A percentile compares a stretch with the other conserved stretches of the same genome.
Evolutionary conservation across 768 basidiomycete genomes (phyloP).

Genomic region (Nevesoporus exiguus): DNA sequence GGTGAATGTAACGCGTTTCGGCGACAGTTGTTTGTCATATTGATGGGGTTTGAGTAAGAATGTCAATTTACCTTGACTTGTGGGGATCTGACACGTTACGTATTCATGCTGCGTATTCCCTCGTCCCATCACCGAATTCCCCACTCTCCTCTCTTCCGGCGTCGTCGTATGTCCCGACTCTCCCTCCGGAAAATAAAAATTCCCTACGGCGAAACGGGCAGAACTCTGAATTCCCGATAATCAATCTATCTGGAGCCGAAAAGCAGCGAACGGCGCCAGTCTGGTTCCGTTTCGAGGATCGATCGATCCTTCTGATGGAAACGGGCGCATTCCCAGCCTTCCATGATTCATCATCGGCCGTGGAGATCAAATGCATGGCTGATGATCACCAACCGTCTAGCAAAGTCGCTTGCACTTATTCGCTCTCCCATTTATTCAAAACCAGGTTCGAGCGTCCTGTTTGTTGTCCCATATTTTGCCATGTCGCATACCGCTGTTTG

Average conservation of each 20-base stretch:
- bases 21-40: slow-evolving; percentile 23
- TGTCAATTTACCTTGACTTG: slow-evolving; percentile 27
- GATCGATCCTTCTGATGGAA: slow-evolving; percentile 34
- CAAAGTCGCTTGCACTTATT: slow-evolving; percentile 4
- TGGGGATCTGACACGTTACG: slow-evolving; percentile 32
- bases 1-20: slow-evolving; percentile 13
- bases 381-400: slow-evolving; percentile 1
- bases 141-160: slow-evolving; percentile 12
- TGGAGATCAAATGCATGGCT: not conserved
- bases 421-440: not conserved
- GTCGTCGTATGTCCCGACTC: slow-evolving; percentile 1
- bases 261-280: slow-evolving; percentile 11
- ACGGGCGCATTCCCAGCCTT: slow-evolving; percentile 13
- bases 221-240: slow-evolving; percentile 4
- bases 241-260: slow-evolving; percentile 9
- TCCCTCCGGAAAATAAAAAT: slow-evolving; percentile 2
- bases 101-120: slow-evolving; percentile 14
- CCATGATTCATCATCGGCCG: slow-evolving; percentile 7
- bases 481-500: not conserved
- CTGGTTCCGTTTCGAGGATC: slow-evolving; percentile 18
- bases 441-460: not conserved
- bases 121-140: slow-evolving; percentile 4
- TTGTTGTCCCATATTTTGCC: not conserved
- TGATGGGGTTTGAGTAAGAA: slow-evolving; percentile 32
- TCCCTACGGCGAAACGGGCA: not conserved